Conservation (phyloP, 2,329 filamentous ascomycete genomes). For the Zasmidium citrigriseum region DNA sequence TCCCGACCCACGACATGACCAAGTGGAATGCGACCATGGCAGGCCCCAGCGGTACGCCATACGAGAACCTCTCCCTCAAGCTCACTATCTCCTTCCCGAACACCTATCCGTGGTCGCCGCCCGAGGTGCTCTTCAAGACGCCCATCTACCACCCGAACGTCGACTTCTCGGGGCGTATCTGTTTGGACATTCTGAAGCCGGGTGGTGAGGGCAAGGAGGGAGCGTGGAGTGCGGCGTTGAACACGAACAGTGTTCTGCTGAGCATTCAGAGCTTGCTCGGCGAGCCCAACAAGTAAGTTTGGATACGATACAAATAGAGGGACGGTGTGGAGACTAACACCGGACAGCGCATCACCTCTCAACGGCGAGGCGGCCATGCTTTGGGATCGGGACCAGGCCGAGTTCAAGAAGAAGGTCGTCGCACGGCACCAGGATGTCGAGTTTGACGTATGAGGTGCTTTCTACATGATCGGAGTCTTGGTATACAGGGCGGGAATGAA, state of each 20-base stretch:
- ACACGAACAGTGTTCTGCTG: slow-evolving; percentile 88
- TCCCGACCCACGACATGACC: slow-evolving; percentile 89
- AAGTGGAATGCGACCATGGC: slow-evolving; percentile 93
- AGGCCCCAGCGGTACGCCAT: slow-evolving; percentile 88
- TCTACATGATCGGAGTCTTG: not conserved
- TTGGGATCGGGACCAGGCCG: slow-evolving; percentile 84
- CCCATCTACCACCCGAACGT: slow-evolving; percentile 99
- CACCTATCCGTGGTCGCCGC: slow-evolving; percentile 91
- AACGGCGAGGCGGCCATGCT: slow-evolving; percentile 96
- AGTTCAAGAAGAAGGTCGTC: slow-evolving; percentile 79
- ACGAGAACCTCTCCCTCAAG: slow-evolving; percentile 85
- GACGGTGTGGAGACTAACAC: slow-evolving; percentile 13
- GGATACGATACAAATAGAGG: not conserved
- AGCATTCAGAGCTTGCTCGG: slow-evolving; percentile 93
- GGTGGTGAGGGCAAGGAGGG: slow-evolving; percentile 52
- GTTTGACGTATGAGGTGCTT: slow-evolving; percentile 46
- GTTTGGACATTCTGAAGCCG: slow-evolving; percentile 88
- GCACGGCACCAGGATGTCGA: slow-evolving; percentile 58
- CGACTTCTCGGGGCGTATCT: slow-evolving; percentile 95
- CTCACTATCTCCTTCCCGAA: slow-evolving; percentile 86
- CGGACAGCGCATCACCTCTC: slow-evolving; percentile 76
- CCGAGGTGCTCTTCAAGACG: slow-evolving; percentile 94
- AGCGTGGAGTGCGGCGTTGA: slow-evolving; percentile 98
- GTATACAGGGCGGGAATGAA: not conserved
- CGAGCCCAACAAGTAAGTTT: slow-evolving; percentile 97